Evolutionary conservation across 2,329 filamentous ascomycete species (phyloP), one percentile per base, ranked within the genome.

Genomic region (Verticillium zaregamsianum): DNA sequence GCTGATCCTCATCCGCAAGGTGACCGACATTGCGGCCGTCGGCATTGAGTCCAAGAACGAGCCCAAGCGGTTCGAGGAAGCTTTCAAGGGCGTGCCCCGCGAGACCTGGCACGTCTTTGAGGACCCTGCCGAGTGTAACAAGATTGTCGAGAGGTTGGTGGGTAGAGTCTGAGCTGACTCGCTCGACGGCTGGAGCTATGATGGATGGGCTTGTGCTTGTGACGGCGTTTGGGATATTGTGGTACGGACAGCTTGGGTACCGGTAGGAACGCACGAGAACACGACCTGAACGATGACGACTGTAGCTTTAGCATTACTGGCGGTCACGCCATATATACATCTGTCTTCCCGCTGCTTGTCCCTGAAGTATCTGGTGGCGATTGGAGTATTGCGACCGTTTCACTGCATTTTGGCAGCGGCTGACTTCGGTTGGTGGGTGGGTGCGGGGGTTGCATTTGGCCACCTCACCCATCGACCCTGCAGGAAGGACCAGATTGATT

Each of bases 1-100:
- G 64, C 84, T 90, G 14, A 95, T 98, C 56, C 89, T 91, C 66
- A 96, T 97, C 69, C 86, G 93, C 60, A 94, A 91, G 71, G 92
- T 95, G 0, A 88, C 82, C 2, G 90, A 93, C 65, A 85, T 95
- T 28, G 86, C 88, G 0, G 84, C 83, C 2, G 69, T 87, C 12
- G 86, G 89, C 35, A 90, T 94, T 74, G 81, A 89, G 37, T 85
- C 90, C 68, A 91, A 90, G 75, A 92, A 92, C 68, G 87, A 89
- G 69, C 81, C 86, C 0, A 82, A 86, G 66, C 82, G 95, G 33
- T 98, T 98, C 69, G 87, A 93, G 71, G 85, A 87, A 69, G 94
- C 94, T 0, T 98, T 98, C 73, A 80, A 88, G 66, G 87, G 82
- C 49, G 80, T 97, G 9, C 91, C 93, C 0, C 80, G 77, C 54